Evolutionary conservation across 2,329 filamentous ascomycete species (phyloP), one percentile per base, ranked within the genome.

Genomic region (Xylaria sp.): DNA sequence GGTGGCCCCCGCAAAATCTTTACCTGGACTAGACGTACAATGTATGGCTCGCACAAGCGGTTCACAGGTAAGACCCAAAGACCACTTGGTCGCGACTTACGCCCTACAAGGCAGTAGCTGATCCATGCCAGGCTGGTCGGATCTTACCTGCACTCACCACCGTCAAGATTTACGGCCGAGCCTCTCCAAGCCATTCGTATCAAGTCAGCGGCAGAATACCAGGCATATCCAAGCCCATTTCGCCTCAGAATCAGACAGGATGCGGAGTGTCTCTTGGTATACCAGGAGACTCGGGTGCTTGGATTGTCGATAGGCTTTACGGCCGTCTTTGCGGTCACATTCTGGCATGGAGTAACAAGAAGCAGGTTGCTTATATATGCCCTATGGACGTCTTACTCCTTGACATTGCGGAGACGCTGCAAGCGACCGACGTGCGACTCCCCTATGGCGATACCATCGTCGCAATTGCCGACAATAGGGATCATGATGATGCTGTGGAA

Each of bases 341-440:
- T 0, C 85, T 98, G 13, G 95, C 95, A 0, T 97, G 92, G 90
- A 95, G 91, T 73, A 87, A 90, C 70, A 89, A 90, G 69, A 95
- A 92, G 76, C 89, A 89, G 48, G 90, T 93, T 5, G 94, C 94
- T 0, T 98, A 97, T 78, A 96, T 98, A 69, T 96, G 93, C 69
- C 95, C 95, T 0, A 98, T 98, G 95, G 93, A 97, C 65, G 86
- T 97, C 2, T 82, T 97, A 13, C 84, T 98, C 12, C 87, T 91
- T 32, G 95, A 98, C 76, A 97, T 98, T 65, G 91, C 90, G 32
- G 88, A 91, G 69, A 94, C 91, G 0, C 83, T 97, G 0, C 87
- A 90, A 25, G 93, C 93, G 0, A 81, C 81, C 1, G 86, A 89
- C 30, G 87, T 97, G n/a, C 84, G 86, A 5, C 84, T 97, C 0